Base-by-base conservation (phyloP, 2,329 filamentous ascomycete species). In the Monosporascus sp. region DNA sequence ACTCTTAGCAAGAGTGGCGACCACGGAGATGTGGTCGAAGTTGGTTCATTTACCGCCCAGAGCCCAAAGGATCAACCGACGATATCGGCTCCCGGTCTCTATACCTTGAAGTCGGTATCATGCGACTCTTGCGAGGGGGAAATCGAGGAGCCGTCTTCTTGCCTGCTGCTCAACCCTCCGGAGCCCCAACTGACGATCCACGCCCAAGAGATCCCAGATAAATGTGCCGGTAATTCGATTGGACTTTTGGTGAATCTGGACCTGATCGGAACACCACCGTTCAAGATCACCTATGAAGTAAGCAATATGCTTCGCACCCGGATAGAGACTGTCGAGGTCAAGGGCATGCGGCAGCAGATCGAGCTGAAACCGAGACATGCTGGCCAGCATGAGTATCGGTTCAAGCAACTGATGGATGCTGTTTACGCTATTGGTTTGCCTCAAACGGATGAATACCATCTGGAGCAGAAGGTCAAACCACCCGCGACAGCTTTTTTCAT, bases 381-480 rank as follows among this genome's bases (percentile, higher is more conserved):
- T 22, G 94, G 94, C 3, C 84, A 86, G 51, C 96, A 97, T 72
- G 87, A 83, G 60, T 99, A 97, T 70, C 80, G 84, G 24, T 97
- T 99, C 71, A 81, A 82, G 58, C 83, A 84, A 41, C 85, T 99
- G 53, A 83, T 85, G 58, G 95, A 99, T 69, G 78, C 80, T 46
- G 86, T 97, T 35, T 99, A 99, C 72, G 80, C 79, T 2, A 78
- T 87, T 49, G 75, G 57, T 2, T 51, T 69, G 35, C 63, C 64
- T 15, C 53, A 55, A 8, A 52, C 58, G 1, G 55, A 64, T n/a
- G 64, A 69, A 20, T 69, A 62, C 48, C 59, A 60, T 43, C 73
- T 97, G 41, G 87, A 95, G 69, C 93, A 97, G 70, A 86, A 90
- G 63, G 93, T 99, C 60, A 96, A 95, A 70, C 94, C 94, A 9